Conservation (phyloP, 768 basidiomycete species). For the Rhodotorula diobovata region DNA sequence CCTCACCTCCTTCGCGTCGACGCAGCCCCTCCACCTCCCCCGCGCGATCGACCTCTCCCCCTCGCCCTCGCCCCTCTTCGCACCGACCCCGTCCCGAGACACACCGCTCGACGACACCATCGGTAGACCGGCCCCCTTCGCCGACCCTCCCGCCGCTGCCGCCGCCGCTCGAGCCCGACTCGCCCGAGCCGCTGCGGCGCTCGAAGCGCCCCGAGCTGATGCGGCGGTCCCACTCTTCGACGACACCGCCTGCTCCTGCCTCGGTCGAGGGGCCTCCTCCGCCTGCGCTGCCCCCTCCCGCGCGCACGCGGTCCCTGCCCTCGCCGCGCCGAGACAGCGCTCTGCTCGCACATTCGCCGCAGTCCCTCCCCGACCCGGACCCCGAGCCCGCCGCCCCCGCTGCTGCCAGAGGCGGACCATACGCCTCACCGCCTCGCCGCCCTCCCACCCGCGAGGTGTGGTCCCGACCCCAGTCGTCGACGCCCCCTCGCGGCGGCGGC, state of each 20-base stretch:
- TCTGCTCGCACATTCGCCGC: background rate
- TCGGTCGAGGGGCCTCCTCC: background rate
- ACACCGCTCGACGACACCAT: background rate
- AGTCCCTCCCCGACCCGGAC: background rate
- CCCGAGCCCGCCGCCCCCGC: background rate
- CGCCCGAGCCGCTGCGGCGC: conserved; percentile 14
- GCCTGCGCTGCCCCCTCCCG: background rate
- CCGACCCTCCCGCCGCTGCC: conserved; percentile 16
- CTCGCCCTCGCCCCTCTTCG: background rate
- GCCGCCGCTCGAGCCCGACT: conserved; percentile 15
- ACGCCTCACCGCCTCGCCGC: background rate
- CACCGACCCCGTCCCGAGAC: too few species aligned
- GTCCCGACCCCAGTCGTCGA: conserved; percentile 14
- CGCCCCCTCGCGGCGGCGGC: conserved; percentile 15
- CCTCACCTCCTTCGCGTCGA: background rate
- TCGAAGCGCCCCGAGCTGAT: background rate
- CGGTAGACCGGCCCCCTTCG: background rate
- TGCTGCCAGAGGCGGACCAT: too few species aligned
- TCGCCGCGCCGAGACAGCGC: too few species aligned
- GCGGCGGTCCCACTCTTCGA: background rate
- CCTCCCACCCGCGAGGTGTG: background rate
- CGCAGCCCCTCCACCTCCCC: background rate
- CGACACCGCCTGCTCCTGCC: too few species aligned
- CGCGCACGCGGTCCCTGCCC: background rate
- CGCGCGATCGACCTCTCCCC: background rate